Evolutionary conservation across 805 yeast genomes (phyloP), one percentile per base, ranked within the genome.

Genomic region (Sugiyamaella americana): DNA sequence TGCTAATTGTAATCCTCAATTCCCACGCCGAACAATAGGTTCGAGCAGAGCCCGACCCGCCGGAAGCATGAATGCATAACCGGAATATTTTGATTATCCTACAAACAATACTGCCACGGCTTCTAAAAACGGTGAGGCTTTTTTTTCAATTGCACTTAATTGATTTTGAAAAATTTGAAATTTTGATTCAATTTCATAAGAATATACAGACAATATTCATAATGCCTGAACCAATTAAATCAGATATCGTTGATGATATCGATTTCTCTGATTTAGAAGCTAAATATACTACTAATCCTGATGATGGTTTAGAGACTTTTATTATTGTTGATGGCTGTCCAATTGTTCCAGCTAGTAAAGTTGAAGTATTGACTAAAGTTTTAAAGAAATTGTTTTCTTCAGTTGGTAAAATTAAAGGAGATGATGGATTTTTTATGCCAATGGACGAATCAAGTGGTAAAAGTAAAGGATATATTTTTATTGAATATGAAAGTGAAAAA

Each of bases 241-340:
- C 43, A 20, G 35, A 32, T 37, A 78, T 74, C 47, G 72, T 73
- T 54, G n/a, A 16, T 11, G 69, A 68, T 17, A 71, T 84, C 49
- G 84, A 82, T 56, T 88, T 86, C 69, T 70, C 87, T 51, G 97
- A 89, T 64, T 74, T 91, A 61, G 97, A 91, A 65, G 80, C 75
- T 48, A 73, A 86, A 67, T 87, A 75, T 65, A 66, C 76, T 20
- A 80, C 84, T 42, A 75, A 78, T 47, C 79, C 75, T 45, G 79
- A 77, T 44, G 69, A 74, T 48, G 77, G 80, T 43, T 73, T 85
- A 48, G 95, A 86, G 60, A 78, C 78, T 59, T 88, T 79, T 61
- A 79, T 91, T 48, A 85, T 91, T 24, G 84, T 87, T 43, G 97
- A 88, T 64, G 98, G 98, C 41, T 89, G 95, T 8, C 99, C 99